Percentiles rank a stretch among this genome's conserved stretches.
phyloP scores from a whole-genome alignment of 176 grass and related monocot species.

The barley (Hordeum vulgare) region MorexV3_pseudomolecules_assembly NC_058524.1:454342932-454343431 shows the following conservation, averaged over 20 bases:
- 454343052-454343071: conserved; percentile 53
- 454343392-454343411: no score
- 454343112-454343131: conserved; percentile 69
- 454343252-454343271: conserved; percentile 83
- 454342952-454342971: conserved; percentile 43
- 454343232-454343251: conserved; percentile 95
- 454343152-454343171: conserved; percentile 66
- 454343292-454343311: conserved; percentile 71
- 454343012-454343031: conserved; percentile 92
- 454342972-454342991: conserved; percentile 75
- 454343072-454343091: conserved; percentile 92
- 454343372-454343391: conserved; percentile 23
- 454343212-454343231: conserved; percentile 89
- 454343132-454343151: conserved; percentile 84
- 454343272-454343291: conserved; percentile 83
- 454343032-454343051: conserved; percentile 62
- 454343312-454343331: conserved; percentile 67
- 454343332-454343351: conserved; percentile 28
- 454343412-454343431: no score
- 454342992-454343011: conserved; percentile 94
- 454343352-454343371: conserved; percentile 55
- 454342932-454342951: conserved; percentile 78
- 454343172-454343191: conserved; percentile 66
- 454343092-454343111: conserved; percentile 81
- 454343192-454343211: conserved; percentile 58